Base-by-base conservation (phyloP, 2,329 filamentous ascomycete species). In the Clonostachys rhizophaga region DNA sequence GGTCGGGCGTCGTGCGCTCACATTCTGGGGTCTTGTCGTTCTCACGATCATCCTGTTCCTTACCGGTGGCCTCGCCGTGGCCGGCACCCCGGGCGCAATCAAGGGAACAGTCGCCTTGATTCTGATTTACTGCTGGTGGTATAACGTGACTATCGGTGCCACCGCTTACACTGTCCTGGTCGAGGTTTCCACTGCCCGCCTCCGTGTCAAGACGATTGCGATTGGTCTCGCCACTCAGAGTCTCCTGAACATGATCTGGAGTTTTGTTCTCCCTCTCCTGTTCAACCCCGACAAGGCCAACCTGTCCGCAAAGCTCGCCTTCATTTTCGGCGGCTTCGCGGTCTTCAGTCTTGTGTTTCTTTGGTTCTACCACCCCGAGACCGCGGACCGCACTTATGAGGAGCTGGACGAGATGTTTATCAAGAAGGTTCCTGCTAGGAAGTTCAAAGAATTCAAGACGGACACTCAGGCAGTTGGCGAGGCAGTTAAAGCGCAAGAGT, bases 1-100 rank as follows among this genome's bases (percentile, higher is more conserved):
- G 3, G 66, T 75, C 44, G 74, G 74, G 20, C 66, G 74, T n/a
- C 66, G 72, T 5, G 66, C 62, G 1, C 61, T 74, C 5, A 70
- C 77, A 45, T 58, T 75, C 18, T 57, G 56, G 18, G 75, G 75
- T 16, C 66, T 49, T 55, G 40, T 30, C 65, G 53, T 57, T 47
- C 66, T 80, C 3, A 64, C 62, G 5, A 9, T 45, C 0, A 57
- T 68, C 1, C 50, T 66, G 10, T 49, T 66, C 17, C 58, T 72
- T 34, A 71, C 71, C 30, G 68, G 67, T 10, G 64, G 71, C 47
- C 59, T 72, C 54, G 70, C 70, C 16, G 63, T 62, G 8, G 54
- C 66, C 0, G 61, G 61, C 34, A 63, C 61, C 0, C 49, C 45
- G 20, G 64, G 58, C 11, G 66, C 58, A 40, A 64, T 63, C 40